A percentile compares a stretch with the other conserved stretches of the same genome.
Evolutionary conservation across 805 yeast genomes (phyloP).

Genomic region (Saccharomycopsis fodiens): DNA sequence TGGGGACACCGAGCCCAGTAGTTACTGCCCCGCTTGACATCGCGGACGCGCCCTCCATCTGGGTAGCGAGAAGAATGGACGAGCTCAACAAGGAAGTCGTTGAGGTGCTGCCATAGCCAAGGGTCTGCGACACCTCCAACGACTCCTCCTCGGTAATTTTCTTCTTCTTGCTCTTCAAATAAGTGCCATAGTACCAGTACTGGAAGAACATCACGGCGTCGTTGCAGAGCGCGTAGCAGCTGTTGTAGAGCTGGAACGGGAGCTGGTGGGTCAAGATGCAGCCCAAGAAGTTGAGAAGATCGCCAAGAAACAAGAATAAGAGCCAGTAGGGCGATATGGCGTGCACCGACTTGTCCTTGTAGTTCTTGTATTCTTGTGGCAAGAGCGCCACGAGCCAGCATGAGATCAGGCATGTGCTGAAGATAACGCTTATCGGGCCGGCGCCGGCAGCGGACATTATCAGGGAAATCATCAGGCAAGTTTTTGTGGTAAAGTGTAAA

Average conservation of each 20-base stretch:
- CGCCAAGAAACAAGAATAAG: slow-evolving; percentile 30
- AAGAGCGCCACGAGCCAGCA: slow-evolving; percentile 25
- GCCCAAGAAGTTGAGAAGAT: slow-evolving; percentile 44
- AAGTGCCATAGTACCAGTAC: slow-evolving; percentile 54
- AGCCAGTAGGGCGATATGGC: slow-evolving; percentile 29
- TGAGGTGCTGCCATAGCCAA: slow-evolving; percentile 8
- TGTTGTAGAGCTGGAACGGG: slow-evolving; percentile 70
- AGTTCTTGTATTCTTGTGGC: slow-evolving; percentile 31
- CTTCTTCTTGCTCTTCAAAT: slow-evolving; percentile 29
- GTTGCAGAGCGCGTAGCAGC: slow-evolving; percentile 64
- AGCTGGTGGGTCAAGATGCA: slow-evolving; percentile 71
- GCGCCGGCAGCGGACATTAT: background rate
- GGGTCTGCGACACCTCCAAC: slow-evolving; percentile 3
- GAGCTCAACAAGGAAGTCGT: slow-evolving; percentile 10
- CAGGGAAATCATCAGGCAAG: background rate
- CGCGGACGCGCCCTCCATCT: slow-evolving; percentile 23
- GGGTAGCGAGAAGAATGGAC: slow-evolving; percentile 22
- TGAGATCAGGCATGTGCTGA: slow-evolving; percentile 5
- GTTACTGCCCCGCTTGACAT: too few relatives aligned
- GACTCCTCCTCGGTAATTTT: slow-evolving; percentile 15
- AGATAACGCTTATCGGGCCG: slow-evolving; percentile 3
- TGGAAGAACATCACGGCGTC: slow-evolving; percentile 65
- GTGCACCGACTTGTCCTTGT: slow-evolving; percentile 26
- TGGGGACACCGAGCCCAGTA: background rate
- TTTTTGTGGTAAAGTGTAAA: too few relatives aligned